Evolutionary conservation across 169 alveolate genomes (phyloP).

Genomic region (Plasmodium fragile): DNA sequence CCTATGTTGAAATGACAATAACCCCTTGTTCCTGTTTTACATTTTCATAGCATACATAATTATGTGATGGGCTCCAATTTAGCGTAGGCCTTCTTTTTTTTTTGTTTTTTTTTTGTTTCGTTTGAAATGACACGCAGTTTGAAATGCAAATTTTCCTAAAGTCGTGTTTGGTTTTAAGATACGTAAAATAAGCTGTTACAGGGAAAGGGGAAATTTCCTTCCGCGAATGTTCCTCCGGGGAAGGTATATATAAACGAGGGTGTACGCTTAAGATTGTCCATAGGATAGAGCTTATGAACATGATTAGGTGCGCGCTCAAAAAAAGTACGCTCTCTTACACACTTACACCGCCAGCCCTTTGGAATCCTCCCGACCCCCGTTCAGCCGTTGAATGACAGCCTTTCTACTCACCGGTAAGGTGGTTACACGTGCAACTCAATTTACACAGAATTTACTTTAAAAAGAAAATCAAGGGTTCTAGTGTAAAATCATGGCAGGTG

Average conservation of each 20-base stretch:
- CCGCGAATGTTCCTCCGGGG: constrained; percentile 7
- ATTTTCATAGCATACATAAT: not conserved
- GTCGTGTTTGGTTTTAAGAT: constrained; percentile 1
- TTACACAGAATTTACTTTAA: not conserved
- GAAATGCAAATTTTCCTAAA: not conserved
- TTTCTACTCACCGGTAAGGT: constrained; percentile 9
- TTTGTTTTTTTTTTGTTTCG: not conserved
- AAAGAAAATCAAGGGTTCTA: constrained; percentile 6
- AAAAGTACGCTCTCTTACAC: not conserved
- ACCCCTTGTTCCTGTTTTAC: not conserved
- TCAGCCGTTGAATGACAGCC: constrained; percentile 29
- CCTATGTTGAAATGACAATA: not conserved
- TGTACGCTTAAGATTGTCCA: not conserved
- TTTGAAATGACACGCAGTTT: not conserved
- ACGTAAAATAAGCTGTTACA: not conserved
- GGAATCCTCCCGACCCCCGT: not conserved
- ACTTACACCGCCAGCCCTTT: not conserved
- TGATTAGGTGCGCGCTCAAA: not conserved
- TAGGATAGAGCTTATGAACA: not conserved
- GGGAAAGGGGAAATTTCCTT: not conserved
- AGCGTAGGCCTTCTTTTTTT: not conserved
- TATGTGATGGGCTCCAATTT: not conserved
- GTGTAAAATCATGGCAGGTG: constrained; percentile 82
- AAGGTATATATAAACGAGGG: constrained; percentile 5
- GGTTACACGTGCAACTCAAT: not conserved